These are phyloP conservation scores for Candida glucosophila DNA, from an alignment of 1,139 yeast genomes.

Conservation along the genomic window DNA sequence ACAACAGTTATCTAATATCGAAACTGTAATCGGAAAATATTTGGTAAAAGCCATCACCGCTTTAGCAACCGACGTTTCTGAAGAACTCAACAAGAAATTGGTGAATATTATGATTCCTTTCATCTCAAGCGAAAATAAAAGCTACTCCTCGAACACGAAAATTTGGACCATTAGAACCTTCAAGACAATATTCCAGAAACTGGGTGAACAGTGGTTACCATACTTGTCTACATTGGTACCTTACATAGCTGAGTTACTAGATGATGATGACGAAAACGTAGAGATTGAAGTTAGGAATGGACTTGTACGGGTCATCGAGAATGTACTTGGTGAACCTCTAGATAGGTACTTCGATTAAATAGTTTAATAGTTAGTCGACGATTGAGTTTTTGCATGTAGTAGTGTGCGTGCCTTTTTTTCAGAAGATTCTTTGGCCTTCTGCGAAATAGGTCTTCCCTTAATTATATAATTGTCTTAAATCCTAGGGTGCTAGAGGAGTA, in stretches of 20 bases:
- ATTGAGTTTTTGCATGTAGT: slow-evolving; percentile 1
- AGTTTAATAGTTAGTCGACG: no score
- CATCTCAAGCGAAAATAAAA: slow-evolving; percentile 28
- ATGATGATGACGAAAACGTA: slow-evolving; percentile 90
- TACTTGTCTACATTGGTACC: slow-evolving; percentile 93
- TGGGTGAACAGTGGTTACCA: slow-evolving; percentile 91
- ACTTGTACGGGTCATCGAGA: slow-evolving; percentile 86
- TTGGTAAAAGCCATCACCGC: slow-evolving; percentile 75
- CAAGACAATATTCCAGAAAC: slow-evolving; percentile 76
- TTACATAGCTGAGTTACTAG: slow-evolving; percentile 85
- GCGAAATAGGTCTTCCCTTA: slow-evolving; percentile 1
- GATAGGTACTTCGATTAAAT: slow-evolving; percentile 74
- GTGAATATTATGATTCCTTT: slow-evolving; percentile 29
- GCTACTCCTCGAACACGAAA: slow-evolving; percentile 37
- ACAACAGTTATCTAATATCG: slow-evolving; percentile 57
- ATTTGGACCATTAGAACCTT: slow-evolving; percentile 78
- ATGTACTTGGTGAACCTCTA: slow-evolving; percentile 88
- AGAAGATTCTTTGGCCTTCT: slow-evolving; percentile 6
- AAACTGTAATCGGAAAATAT: slow-evolving; percentile 64
- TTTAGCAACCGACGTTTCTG: slow-evolving; percentile 65
- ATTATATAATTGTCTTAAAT: background rate
- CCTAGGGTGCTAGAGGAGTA: background rate
- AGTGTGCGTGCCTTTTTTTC: slow-evolving; percentile 2
- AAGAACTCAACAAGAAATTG: slow-evolving; percentile 62
- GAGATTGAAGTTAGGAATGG: slow-evolving; percentile 88